Evolutionary conservation across 1,139 yeast genomes (phyloP).

Genomic region (Diutina neorugosa): DNA sequence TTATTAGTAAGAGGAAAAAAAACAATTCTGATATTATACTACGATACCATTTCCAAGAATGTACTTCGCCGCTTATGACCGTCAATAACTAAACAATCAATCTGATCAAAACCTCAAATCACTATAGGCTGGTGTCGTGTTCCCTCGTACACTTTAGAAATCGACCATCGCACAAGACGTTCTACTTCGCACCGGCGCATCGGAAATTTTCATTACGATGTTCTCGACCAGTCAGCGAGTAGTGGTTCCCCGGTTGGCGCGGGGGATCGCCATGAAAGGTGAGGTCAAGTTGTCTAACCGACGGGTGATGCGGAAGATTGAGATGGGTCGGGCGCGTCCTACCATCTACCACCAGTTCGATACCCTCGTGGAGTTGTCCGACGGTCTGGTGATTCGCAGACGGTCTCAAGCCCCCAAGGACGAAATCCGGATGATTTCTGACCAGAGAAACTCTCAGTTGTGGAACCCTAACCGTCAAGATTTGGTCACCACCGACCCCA

Average conservation of each 20-base stretch:
- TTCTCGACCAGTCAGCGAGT: background rate
- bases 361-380: constrained; percentile 76
- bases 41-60: no score
- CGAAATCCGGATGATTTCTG: constrained; percentile 76
- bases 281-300: constrained; percentile 33
- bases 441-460: constrained; percentile 71
- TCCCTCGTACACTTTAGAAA: no score
- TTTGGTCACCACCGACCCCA: constrained; percentile 61
- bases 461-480: constrained; percentile 88
- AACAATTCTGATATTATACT: no score
- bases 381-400: constrained; percentile 80
- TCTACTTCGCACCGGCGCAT: background rate
- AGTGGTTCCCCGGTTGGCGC: constrained; percentile 4
- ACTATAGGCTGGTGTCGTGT: no score
- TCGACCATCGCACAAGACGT: background rate
- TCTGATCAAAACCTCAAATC: no score
- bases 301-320: constrained; percentile 44
- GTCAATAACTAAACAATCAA: no score
- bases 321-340: constrained; percentile 78
- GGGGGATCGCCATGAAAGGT: constrained; percentile 3
- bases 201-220: constrained; percentile 2
- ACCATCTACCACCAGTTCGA: constrained; percentile 87
- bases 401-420: constrained; percentile 82
- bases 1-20: no score
- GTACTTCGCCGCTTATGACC: no score